These are phyloP conservation scores for Colletotrichum trifolii DNA, from an alignment of 2,329 filamentous ascomycete genomes.

Conservation along the genomic window DNA sequence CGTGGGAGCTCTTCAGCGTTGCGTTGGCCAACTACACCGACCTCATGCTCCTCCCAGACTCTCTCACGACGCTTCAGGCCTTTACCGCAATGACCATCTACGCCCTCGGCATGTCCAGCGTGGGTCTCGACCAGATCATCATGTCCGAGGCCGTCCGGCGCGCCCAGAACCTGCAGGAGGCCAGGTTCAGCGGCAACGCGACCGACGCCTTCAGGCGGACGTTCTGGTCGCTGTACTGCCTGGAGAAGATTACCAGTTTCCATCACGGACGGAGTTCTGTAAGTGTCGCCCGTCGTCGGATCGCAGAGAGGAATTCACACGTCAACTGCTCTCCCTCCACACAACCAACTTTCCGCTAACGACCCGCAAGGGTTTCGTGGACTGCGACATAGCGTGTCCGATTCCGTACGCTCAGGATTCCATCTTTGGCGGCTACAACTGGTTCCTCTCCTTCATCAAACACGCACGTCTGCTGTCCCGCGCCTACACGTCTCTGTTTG, in stretches of 20 bases:
- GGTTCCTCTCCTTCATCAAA: conserved; percentile 46
- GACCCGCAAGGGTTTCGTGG: conserved; percentile 43
- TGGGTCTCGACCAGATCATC: conserved; percentile 41
- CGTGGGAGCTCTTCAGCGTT: conserved; percentile 39
- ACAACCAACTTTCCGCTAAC: conserved; percentile 42
- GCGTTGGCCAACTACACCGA: conserved; percentile 46
- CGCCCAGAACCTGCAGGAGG: conserved; percentile 43
- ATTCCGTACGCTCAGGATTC: conserved; percentile 48
- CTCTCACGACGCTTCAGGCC: conserved; percentile 44
- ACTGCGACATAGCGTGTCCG: conserved; percentile 50
- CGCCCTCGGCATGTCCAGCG: conserved; percentile 41
- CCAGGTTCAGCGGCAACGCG: conserved; percentile 36
- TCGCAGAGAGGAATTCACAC: neutral
- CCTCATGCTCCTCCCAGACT: conserved; percentile 44
- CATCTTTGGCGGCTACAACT: conserved; percentile 47
- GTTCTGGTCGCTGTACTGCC: conserved; percentile 53
- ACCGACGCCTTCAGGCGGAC: conserved; percentile 42
- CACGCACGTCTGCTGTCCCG: conserved; percentile 46
- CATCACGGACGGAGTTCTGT: conserved; percentile 46
- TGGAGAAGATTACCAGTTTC: conserved; percentile 51
- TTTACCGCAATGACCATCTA: conserved; percentile 47
- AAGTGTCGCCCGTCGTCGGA: conserved; percentile 26
- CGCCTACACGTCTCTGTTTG: conserved; percentile 48
- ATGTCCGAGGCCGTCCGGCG: conserved; percentile 45
- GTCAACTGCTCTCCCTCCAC: conserved; percentile 33